Evolutionary conservation across 768 basidiomycete genomes (phyloP), one percentile per base, ranked within the genome.

Genomic region (Phylloporus scabripes): DNA sequence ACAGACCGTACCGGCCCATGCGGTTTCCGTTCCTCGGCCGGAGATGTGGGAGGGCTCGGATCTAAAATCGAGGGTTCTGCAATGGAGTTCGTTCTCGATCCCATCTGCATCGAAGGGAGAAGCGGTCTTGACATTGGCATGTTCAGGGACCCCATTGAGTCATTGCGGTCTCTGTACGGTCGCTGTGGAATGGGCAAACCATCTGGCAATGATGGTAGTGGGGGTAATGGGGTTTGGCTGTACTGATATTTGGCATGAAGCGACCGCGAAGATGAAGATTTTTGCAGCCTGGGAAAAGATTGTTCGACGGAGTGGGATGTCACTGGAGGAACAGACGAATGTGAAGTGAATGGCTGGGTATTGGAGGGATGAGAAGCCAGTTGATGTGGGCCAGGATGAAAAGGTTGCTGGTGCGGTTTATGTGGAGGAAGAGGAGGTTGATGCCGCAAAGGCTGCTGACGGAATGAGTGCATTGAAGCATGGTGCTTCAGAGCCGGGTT

Each of bases 11-110:
- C 78, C 1, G 92, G 90, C 4, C 85, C 91, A 4, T 69, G 63
- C 7, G 75, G 63, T 24, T 70, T 70, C 1, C 71, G 70, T 57
- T 85, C 79, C 51, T 79, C 74, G 4, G 79, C 73, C 2, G 92
- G 95, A 7, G 91, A 93, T 34, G 80, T 74, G 0, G 94, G 93
- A 32, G 95, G 94, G 61, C 88, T 91, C 28, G 83, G 82, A 48
- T 84, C 83, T 41, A 77, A 75, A 53, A 80, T 78, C 0, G 80
- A 79, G 15, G 74, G 69, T 31, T 76, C 75, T 11, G 68, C 69
- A 60, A 77, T 69, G 1, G 83, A 82, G 24, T 74, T 69, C 4
- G 74, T 68, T 38, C 79, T 74, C 48, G 78, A 72, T 48, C 72
- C 72, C 45, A 77, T 56, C 53, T 82, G 78, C 20, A 79, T 76